These are phyloP conservation scores for Musa acuminata DNA, from an alignment of 176 grass and related monocot species.

Conservation along the genomic window DNA sequence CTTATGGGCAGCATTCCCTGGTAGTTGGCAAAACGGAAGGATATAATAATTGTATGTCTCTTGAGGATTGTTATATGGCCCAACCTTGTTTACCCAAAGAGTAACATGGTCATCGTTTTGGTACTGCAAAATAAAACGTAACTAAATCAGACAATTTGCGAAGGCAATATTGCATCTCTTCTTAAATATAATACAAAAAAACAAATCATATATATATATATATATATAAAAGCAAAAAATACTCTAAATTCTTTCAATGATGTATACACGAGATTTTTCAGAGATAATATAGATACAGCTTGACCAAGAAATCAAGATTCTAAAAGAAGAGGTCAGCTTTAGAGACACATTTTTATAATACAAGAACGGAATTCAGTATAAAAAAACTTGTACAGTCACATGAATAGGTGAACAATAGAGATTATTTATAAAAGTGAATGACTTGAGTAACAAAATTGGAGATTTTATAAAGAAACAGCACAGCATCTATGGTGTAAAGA, in stretches of 20 bases:
- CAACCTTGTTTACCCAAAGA: conserved; percentile 99
- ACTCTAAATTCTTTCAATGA: not conserved
- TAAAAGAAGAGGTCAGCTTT: not conserved
- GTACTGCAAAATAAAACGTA: conserved; percentile 47
- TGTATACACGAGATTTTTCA: not conserved
- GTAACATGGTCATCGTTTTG: conserved; percentile 57
- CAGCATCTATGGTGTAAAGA: not conserved
- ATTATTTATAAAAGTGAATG: not conserved
- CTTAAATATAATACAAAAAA: too few species aligned
- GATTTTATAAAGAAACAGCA: not conserved
- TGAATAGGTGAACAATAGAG: not conserved
- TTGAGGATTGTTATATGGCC: conserved; percentile 97
- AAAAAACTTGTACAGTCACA: not conserved
- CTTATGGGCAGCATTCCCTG: conserved; percentile 78
- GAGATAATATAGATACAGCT: not conserved
- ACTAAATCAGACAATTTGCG: not conserved
- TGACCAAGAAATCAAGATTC: not conserved
- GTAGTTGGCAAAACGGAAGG: conserved; percentile 86
- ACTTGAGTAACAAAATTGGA: not conserved
- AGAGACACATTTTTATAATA: not conserved
- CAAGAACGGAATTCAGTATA: not conserved
- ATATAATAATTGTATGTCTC: conserved; percentile 98
- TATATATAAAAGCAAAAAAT: not conserved
- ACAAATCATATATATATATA: not conserved
- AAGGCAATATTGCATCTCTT: not conserved